Evolutionary conservation across 192 early-diverging fungal species (phyloP), one percentile per base, ranked within the genome.

Genomic region (Dissophora ornata): DNA sequence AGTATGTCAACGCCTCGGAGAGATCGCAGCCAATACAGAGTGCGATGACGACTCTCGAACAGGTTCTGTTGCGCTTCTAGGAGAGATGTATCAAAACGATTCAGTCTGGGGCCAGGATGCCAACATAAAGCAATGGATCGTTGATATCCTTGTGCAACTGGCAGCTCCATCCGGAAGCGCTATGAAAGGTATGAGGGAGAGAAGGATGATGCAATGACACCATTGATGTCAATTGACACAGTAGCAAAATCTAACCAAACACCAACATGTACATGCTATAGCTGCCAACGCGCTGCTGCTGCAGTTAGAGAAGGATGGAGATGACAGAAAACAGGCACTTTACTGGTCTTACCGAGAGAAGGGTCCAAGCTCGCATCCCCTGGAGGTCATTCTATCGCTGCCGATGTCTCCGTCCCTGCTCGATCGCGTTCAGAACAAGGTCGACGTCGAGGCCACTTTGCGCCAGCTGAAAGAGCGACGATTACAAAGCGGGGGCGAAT

Each of bases 31-130:
- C 18, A 13, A 45, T 47, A 25, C 58, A 15, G 4, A 7, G 12
- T 47, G 41, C 24, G 45, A 60, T 13, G n/a, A 8, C 26, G 18
- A 46, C 2, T 13, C 44, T 60, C 58, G 44, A 5, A 1, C 15
- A n/a, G 42, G 26, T 32, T 42, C 58, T n/a, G 19, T 60, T 10
- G 58, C 42, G 15, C 47, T 60, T 18, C 44, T 60, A 16, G 45
- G 58, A 9, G 44, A 60, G 30, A 30, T 60, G 1, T 60, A 60
- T 25, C 29, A n/a, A 18, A 33, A 60, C 25, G 58, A 60, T n/a
- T 1, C 4, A 15, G 30, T 28, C 4, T 60, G 58, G 58, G 44
- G 58, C 22, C 42, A 45, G 8, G 15, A 60, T 4, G 22, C 45
- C 13, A 24, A 1, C 2, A 25, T 60, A 42, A 45, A 60, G 44